Evolutionary conservation across 352 stramenopile species (phyloP).

Genomic region (Phytophthora syringae): DNA sequence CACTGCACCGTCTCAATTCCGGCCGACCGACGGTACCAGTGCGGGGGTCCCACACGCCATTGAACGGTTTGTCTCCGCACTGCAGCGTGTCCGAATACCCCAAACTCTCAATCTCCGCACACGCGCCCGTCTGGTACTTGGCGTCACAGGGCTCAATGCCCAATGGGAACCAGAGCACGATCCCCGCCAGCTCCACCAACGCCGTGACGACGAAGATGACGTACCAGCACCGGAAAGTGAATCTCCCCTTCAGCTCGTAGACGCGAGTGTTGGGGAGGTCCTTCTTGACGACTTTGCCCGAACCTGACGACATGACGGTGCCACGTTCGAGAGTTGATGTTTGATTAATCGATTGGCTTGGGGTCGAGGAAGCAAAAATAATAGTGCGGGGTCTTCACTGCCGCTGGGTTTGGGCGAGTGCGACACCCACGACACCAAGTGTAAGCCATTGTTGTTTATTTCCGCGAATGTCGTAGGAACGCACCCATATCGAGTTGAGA

Average conservation of each 20-base stretch:
- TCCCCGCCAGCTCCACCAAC: slow-evolving; percentile 61
- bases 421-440: no score
- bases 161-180: slow-evolving; percentile 41
- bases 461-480: no score
- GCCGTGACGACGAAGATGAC: slow-evolving; percentile 73
- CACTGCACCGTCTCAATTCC: no score
- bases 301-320: slow-evolving; percentile 74
- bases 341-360: no score
- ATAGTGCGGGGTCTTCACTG: no score
- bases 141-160: slow-evolving; percentile 72
- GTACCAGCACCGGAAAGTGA: slow-evolving; percentile 76
- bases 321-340: no score
- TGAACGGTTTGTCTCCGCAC: slow-evolving; percentile 69
- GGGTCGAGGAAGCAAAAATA: no score
- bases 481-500: no score
- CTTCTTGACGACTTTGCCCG: slow-evolving; percentile 80
- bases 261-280: slow-evolving; percentile 79
- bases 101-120: slow-evolving; percentile 61
- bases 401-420: no score
- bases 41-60: slow-evolving; percentile 70
- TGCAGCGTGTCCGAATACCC: slow-evolving; percentile 48
- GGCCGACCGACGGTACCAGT: slow-evolving; percentile 75
- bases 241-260: slow-evolving; percentile 80
- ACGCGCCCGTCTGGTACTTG: slow-evolving; percentile 58
- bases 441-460: no score